A percentile compares a stretch with the other conserved stretches of the same genome.
These are phyloP conservation scores for Fusarium paranaense DNA, from an alignment of 2,329 filamentous ascomycete genomes.

Conservation along the genomic window DNA sequence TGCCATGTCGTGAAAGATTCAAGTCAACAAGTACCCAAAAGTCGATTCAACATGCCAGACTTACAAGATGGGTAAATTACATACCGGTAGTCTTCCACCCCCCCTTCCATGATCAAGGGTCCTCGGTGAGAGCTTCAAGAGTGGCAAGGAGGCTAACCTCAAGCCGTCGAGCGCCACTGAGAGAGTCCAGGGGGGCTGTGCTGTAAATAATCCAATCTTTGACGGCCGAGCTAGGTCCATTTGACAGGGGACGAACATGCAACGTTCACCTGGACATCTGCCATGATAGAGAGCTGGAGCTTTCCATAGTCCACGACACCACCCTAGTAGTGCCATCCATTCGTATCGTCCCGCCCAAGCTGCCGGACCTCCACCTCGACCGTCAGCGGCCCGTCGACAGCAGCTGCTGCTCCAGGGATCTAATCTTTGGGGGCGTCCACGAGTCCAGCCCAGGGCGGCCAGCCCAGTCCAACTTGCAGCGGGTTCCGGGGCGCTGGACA, in stretches of 20 bases:
- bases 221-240: neutral
- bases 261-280: slow-evolving; percentile 1
- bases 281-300: neutral
- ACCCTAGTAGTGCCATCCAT: neutral
- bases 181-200: slow-evolving; percentile 2
- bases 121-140: neutral
- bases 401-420: slow-evolving; percentile 3
- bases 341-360: slow-evolving; percentile 1
- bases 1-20: neutral
- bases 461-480: neutral
- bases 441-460: slow-evolving; percentile 6
- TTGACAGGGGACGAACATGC: slow-evolving; percentile 1
- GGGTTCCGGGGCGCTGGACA: slow-evolving; percentile 13
- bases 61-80: neutral
- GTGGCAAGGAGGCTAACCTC: neutral
- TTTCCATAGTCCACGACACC: neutral
- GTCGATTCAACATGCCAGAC: neutral
- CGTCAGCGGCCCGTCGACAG: slow-evolving; percentile 6
- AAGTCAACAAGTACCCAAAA: neutral
- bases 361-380: neutral
- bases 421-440: slow-evolving; percentile 6
- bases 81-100: neutral
- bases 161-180: neutral
- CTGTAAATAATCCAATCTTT: neutral
- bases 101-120: neutral